Evolutionary conservation across 2,329 filamentous ascomycete genomes (phyloP).

Genomic region (Tolypocladium sp.): DNA sequence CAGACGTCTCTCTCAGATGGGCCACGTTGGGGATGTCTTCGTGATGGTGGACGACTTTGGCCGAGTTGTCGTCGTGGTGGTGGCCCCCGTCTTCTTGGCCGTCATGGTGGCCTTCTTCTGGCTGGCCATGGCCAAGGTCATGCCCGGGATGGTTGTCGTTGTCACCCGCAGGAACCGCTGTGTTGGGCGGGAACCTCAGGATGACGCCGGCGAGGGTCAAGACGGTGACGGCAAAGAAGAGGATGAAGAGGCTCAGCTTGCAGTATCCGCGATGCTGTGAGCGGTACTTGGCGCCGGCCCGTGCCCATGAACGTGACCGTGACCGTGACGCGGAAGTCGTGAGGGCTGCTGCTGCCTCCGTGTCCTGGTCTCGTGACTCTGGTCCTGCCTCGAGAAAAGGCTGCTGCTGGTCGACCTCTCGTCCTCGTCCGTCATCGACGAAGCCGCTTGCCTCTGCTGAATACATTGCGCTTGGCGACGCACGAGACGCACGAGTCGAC

Average conservation of each 20-base stretch:
- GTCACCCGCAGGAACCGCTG: not conserved
- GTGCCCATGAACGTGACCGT: not conserved
- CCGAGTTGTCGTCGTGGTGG: not conserved
- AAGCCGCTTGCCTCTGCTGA: not conserved
- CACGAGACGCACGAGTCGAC: not conserved
- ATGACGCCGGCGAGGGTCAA: conserved; percentile 11
- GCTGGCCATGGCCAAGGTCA: not conserved
- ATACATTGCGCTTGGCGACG: not conserved
- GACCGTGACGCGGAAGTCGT: not conserved
- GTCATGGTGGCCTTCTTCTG: not conserved
- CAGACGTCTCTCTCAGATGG: conserved; percentile 23
- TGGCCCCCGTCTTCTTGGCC: not conserved
- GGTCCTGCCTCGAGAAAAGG: not conserved
- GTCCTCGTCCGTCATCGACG: not conserved
- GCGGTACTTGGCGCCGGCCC: not conserved
- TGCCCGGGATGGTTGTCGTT: not conserved
- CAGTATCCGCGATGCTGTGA: not conserved
- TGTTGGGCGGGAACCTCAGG: conserved; percentile 8
- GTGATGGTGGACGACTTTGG: conserved; percentile 9
- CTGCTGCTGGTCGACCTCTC: not conserved
- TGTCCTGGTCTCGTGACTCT: not conserved
- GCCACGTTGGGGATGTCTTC: conserved; percentile 13
- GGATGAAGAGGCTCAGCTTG: conserved; percentile 9
- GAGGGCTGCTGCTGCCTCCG: not conserved
- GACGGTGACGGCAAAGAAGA: conserved; percentile 13